Evolutionary conservation across 108 stramenopile genomes (phyloP).

Genomic region (Epithemia pelagica): DNA sequence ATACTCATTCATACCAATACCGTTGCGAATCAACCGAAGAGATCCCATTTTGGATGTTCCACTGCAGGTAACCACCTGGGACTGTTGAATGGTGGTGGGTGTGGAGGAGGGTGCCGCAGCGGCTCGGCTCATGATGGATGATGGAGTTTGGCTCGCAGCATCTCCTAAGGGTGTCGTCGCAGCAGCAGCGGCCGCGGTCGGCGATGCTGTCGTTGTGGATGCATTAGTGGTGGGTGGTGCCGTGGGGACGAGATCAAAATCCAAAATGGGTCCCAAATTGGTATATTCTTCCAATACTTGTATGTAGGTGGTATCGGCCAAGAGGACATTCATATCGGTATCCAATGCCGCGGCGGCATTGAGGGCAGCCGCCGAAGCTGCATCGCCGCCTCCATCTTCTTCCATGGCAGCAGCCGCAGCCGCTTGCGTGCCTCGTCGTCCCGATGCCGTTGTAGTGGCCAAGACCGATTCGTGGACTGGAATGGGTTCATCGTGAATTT

Average conservation of each 20-base stretch:
- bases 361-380: constrained; percentile 1
- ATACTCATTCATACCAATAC: constrained; percentile 92
- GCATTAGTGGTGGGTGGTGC: constrained; percentile 8
- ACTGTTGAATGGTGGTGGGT: constrained; percentile 23
- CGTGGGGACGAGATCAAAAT: constrained; percentile 89
- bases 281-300: constrained; percentile 87
- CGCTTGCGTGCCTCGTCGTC: neutral
- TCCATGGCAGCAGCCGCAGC: constrained; percentile 8
- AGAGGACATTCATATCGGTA: constrained; percentile 1
- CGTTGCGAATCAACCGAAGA: constrained; percentile 91
- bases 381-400: constrained; percentile 17
- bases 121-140: neutral
- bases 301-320: constrained; percentile 54
- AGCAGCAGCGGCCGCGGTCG: constrained; percentile 7
- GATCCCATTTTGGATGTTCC: constrained; percentile 83
- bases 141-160: neutral
- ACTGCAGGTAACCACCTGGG: constrained; percentile 89
- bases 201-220: constrained; percentile 3
- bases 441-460: neutral
- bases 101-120: neutral
- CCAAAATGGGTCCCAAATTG: constrained; percentile 94
- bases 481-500: constrained; percentile 78
- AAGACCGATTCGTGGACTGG: constrained; percentile 19
- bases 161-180: constrained; percentile 4
- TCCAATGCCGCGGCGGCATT: neutral